These are phyloP conservation scores for Pythium plurisporium DNA, from an alignment of 352 stramenopile genomes.

Conservation along the genomic window DNA sequence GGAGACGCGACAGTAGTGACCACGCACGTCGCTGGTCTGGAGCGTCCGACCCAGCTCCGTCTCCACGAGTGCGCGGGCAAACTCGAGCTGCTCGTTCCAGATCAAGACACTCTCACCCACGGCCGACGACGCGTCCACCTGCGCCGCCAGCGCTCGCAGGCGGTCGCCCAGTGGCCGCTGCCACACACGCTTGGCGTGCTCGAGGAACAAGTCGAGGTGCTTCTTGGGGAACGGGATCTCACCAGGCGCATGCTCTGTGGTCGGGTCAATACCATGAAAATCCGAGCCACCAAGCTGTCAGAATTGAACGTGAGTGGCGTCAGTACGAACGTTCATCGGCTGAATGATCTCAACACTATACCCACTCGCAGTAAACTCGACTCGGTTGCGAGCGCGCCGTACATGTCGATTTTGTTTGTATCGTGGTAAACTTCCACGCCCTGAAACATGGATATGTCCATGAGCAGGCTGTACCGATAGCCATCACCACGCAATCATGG, in stretches of 20 bases:
- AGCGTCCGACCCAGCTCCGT: constrained; percentile 8
- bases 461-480: no score
- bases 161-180: constrained; percentile 46
- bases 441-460: no score
- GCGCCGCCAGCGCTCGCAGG: constrained; percentile 18
- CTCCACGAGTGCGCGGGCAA: constrained; percentile 17
- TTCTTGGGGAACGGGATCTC: constrained; percentile 69
- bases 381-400: constrained; percentile 68
- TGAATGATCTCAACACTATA: background rate
- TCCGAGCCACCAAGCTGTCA: constrained; percentile 75
- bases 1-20: constrained; percentile 21
- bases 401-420: constrained; percentile 77
- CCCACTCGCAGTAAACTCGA: constrained; percentile 63
- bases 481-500: no score
- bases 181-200: constrained; percentile 65
- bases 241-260: constrained; percentile 62
- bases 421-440: constrained; percentile 83
- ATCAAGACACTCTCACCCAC: constrained; percentile 21
- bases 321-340: background rate
- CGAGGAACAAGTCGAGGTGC: constrained; percentile 69
- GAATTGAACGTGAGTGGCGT: background rate
- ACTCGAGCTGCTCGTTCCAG: constrained; percentile 26
- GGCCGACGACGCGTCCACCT: background rate
- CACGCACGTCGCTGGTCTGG: constrained; percentile 4
- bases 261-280: constrained; percentile 78